phyloP scores from a whole-genome alignment of 148 eudicot species.

The Cornus florida region DNA sequence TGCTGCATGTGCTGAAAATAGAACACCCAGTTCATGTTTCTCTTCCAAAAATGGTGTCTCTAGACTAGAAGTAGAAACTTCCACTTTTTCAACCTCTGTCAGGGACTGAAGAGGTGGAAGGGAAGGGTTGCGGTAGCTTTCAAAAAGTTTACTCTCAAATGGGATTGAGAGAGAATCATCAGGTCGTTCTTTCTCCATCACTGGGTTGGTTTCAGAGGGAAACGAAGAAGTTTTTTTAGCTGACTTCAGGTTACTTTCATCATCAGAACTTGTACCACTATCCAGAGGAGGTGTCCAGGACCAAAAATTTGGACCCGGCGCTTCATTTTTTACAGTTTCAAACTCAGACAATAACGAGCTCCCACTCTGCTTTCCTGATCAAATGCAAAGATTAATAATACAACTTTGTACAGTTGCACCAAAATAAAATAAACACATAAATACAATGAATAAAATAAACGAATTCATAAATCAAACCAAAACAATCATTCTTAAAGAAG shows the following conservation, averaged over 20 bases:
- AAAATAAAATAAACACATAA: not conserved
- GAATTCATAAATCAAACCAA: not conserved
- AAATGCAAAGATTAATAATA: not conserved
- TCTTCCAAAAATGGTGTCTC: conserved; percentile 40
- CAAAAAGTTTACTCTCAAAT: conserved; percentile 54
- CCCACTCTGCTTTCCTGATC: conserved; percentile 25
- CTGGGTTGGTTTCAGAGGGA: conserved; percentile 28
- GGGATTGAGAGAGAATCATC: conserved; percentile 52
- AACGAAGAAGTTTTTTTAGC: conserved; percentile 29
- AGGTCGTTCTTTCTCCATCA: conserved; percentile 62
- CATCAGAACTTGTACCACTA: conserved; percentile 21
- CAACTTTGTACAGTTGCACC: not conserved
- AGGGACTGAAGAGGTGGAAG: conserved; percentile 81
- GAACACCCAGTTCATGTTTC: conserved; percentile 41
- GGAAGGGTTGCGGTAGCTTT: conserved; percentile 31
- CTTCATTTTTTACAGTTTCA: conserved; percentile 27
- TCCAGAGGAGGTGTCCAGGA: conserved; percentile 77
- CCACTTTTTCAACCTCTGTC: conserved; percentile 45
- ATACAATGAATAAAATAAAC: not conserved
- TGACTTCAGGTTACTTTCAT: conserved; percentile 23
- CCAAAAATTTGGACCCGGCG: conserved; percentile 94
- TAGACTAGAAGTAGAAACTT: conserved; percentile 24
- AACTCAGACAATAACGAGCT: conserved; percentile 24
- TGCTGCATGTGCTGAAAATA: conserved; percentile 68
- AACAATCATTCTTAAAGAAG: not conserved